Percentiles rank a stretch among this genome's conserved stretches.
Conservation (phyloP, 2,329 filamentous ascomycete species). For the Zymoseptoria pseudotritici region DNA sequence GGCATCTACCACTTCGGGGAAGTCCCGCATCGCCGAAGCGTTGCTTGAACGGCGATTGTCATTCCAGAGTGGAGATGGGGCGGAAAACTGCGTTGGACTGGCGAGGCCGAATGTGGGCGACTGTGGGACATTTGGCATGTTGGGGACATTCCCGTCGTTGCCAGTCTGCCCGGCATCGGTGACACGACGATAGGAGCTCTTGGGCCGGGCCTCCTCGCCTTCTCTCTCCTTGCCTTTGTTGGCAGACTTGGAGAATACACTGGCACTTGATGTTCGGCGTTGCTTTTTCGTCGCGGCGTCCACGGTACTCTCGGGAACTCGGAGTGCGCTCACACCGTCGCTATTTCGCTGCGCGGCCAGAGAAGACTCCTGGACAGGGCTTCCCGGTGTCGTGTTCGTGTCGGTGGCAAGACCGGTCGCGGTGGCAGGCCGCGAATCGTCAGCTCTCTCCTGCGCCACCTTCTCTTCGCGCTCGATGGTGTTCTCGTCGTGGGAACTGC, state of each 20-base stretch:
- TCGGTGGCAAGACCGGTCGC: conserved; percentile 1
- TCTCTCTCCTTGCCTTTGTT: conserved; percentile 6
- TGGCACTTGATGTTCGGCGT: conserved; percentile 18
- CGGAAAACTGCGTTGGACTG: conserved; percentile 3
- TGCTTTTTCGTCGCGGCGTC: conserved; percentile 9
- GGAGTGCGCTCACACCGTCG: background rate
- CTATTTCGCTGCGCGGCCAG: background rate
- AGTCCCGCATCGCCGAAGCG: conserved; percentile 10
- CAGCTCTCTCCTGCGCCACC: conserved; percentile 25
- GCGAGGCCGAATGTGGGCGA: conserved; percentile 5
- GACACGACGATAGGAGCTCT: conserved; percentile 18
- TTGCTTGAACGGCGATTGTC: conserved; percentile 15
- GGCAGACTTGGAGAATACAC: conserved; percentile 13
- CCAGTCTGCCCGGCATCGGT: conserved; percentile 20
- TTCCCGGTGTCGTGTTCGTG: conserved; percentile 1
- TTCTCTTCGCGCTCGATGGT: conserved; percentile 57
- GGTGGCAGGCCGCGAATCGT: background rate
- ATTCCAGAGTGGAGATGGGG: conserved; percentile 9
- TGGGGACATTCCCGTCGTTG: conserved; percentile 1
- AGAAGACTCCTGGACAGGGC: background rate
- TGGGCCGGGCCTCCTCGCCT: conserved; percentile 10
- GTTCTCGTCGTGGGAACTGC: conserved; percentile 77
- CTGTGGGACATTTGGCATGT: background rate
- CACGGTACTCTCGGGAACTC: conserved; percentile 7
- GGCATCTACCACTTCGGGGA: background rate